Base-by-base conservation (phyloP, 768 basidiomycete genomes). In the Hericium rajendrae region DNA sequence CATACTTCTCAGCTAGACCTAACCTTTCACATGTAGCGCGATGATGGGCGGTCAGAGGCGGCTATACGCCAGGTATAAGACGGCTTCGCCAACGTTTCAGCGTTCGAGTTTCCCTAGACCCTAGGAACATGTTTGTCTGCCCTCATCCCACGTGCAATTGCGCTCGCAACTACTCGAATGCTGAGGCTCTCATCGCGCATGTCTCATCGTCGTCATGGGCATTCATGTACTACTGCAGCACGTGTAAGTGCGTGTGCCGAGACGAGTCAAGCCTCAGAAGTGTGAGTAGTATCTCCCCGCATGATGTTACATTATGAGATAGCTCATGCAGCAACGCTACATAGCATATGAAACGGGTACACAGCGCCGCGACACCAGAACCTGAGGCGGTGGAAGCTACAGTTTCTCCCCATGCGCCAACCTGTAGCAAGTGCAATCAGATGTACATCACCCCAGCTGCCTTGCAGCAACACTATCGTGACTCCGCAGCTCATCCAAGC, bases 181-280 rank as follows among this genome's bases (percentile, higher is more conserved):
- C 54, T 15, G 53, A 61, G 38, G 24, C 24, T 2, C 60, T 63
- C 48, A 24, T 49, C 28, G 39, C 20, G 39, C 62, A 63, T 41
- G 60, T 61, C 18, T 22, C 51, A 22, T 43, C 57, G 16, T 58
- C 62, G 6, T 55, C 60, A 15, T 63, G 62, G 62, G 57, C 46
- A 11, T 26, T 43, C 11, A 43, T 24, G 39, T 63, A 63, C 50
- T 39, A 61, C 16, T 63, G 62, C 32, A 48, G 49, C 22, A 50
- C 48, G 4, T 63, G 62, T 58, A 59, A 26, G 55, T 61, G 57
- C 20, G 60, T 63, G 4, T 63, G 62, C 51, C 53, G 26, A 48
- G 55, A 52, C 37, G 60, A 63, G 38, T 15, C 41, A 4, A 55
- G 49, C n/a, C 57, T 63, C 16, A 54, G 38, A 18, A 40, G 38